These are phyloP conservation scores for Cryptococcus jaspeensis DNA, from an alignment of 1,284 basidiomycete genomes.

Conservation along the genomic window DNA sequence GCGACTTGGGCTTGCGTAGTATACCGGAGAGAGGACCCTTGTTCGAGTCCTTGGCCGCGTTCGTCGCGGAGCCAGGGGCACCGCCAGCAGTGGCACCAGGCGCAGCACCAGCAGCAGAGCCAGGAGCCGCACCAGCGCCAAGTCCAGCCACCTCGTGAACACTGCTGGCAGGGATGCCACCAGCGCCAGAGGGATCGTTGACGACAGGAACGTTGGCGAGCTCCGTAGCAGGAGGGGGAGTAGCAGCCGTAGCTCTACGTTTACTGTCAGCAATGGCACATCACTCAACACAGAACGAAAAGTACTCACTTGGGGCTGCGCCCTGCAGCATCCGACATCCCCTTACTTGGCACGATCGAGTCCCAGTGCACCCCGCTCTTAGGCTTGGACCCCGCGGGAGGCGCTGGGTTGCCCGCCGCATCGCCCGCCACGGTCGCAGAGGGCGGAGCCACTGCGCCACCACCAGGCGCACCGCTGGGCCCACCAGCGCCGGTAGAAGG, in stretches of 20 bases:
- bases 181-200: not conserved
- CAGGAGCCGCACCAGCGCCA: not conserved
- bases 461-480: not conserved
- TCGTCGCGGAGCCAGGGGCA: not conserved
- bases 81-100: not conserved
- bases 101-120: not conserved
- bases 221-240: not conserved
- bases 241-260: not conserved
- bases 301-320: conserved; percentile 23
- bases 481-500: conserved; percentile 7
- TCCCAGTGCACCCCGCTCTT: conserved; percentile 32
- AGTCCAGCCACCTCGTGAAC: not conserved
- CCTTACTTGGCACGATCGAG: conserved; percentile 21
- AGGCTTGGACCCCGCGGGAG: conserved; percentile 6
- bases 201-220: conserved; percentile 2
- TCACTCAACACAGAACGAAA: not conserved
- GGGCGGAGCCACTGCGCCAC: not conserved
- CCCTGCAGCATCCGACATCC: conserved; percentile 10
- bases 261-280: no score
- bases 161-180: no score
- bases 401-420: not conserved
- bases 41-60: conserved; percentile 1
- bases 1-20: conserved; percentile 24
- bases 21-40: conserved; percentile 13
- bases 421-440: not conserved